Evolutionary conservation across 2,329 filamentous ascomycete genomes (phyloP), one percentile per base, ranked within the genome.

Genomic region (Trichoderma sp.): DNA sequence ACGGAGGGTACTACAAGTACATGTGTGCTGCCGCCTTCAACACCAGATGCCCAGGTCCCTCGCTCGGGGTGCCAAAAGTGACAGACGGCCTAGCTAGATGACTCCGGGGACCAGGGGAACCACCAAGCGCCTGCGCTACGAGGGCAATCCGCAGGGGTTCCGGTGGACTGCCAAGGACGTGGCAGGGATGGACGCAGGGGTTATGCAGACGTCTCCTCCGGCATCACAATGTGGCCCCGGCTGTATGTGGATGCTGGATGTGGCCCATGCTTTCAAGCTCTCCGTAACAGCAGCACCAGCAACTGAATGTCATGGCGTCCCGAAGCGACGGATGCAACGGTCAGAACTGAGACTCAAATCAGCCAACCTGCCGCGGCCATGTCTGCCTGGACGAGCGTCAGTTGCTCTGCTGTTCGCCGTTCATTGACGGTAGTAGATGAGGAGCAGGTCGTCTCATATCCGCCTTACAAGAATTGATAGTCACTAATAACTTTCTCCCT

Each of bases 261-360:
- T 55, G 60, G 47, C 44, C 60, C 17, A 54, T 55, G 48, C 50
- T 63, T 39, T 63, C 41, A 10, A 63, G 60, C 39, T 55, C 41
- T 55, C 50, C 47, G 47, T 52, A 64, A 44, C 52, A 57, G 34
- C 34, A 57, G 52, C 52, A 57, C 45, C 34, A 57, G 57, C 45
- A 58, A 43, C 45, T 44, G 21, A 41, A 65, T 65, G 55, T 59
- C 63, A 51, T 64, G 54, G 47, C 59, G 55, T 59, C 56, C 48
- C 56, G 48, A 65, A 43, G 48, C 63, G 55, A 65, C 63, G 63
- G 63, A 39, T 48, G 21, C 63, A 60, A 65, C 63, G 48, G 56
- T 55, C 34, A 52, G 30, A 54, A 54, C 47, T 60, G 48, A 65
- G 63, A 65, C 63, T 28, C 48, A 56, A 60, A 52, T 60, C 54